phyloP scores from a whole-genome alignment of 331 rosid species.

The Saraca asoca region DNA sequence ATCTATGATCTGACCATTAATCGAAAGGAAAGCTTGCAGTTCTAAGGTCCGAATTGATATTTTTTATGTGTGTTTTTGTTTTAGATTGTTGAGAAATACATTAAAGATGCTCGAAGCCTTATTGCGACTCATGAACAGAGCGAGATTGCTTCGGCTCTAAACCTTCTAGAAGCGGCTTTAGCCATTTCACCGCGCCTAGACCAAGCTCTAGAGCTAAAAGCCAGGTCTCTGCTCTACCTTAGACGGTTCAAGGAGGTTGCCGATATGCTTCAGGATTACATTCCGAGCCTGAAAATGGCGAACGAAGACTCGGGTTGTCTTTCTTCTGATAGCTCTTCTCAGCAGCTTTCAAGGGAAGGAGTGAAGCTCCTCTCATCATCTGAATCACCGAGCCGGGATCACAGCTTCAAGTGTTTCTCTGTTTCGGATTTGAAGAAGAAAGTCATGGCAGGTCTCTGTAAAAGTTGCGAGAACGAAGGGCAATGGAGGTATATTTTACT shows the following conservation, averaged over 20 bases:
- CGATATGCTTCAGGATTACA: conserved; percentile 89
- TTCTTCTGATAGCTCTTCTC: conserved; percentile 53
- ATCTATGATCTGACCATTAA: background rate
- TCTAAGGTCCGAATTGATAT: background rate
- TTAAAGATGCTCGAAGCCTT: conserved; percentile 71
- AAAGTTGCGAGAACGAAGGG: conserved; percentile 78
- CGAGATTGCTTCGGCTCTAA: conserved; percentile 67
- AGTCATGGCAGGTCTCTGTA: conserved; percentile 86
- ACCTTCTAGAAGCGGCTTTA: conserved; percentile 78
- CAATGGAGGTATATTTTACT: conserved; percentile 80
- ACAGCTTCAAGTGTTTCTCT: conserved; percentile 90
- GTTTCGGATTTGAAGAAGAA: conserved; percentile 89
- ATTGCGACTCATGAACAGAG: conserved; percentile 74
- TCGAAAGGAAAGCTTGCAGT: background rate
- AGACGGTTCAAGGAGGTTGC: conserved; percentile 87
- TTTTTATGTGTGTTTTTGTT: background rate
- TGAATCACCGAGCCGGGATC: conserved; percentile 46
- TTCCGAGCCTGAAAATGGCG: conserved; percentile 80
- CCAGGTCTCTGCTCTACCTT: conserved; percentile 68
- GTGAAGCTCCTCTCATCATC: conserved; percentile 71
- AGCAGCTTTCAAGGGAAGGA: conserved; percentile 64
- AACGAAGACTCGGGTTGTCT: conserved; percentile 59
- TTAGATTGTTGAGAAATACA: conserved; percentile 79
- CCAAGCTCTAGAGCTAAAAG: conserved; percentile 80
- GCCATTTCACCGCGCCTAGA: conserved; percentile 73